phyloP scores from a whole-genome alignment of 1,139 yeast species.

The Keqinozyma sinolaborantium region DNA sequence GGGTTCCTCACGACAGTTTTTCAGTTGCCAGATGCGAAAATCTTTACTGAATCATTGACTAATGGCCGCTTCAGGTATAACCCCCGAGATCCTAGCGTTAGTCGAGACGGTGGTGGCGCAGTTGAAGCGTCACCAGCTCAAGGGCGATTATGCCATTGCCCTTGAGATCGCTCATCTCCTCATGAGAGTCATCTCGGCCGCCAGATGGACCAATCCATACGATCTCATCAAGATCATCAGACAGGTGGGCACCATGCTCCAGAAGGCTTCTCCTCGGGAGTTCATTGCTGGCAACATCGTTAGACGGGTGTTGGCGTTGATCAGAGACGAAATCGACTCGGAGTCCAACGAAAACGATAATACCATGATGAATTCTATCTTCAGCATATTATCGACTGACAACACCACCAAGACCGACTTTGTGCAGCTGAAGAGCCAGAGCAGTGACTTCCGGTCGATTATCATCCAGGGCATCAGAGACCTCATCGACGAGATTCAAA shows the following conservation, averaged over 20 bases:
- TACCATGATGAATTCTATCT: constrained; percentile 79
- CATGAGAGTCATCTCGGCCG: constrained; percentile 85
- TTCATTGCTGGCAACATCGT: constrained; percentile 88
- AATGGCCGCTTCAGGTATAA: constrained; percentile 12
- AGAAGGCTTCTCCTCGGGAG: constrained; percentile 71
- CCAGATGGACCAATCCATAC: constrained; percentile 78
- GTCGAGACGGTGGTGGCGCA: constrained; percentile 39
- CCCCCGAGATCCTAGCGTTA: constrained; percentile 33
- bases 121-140: constrained; percentile 70
- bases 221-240: constrained; percentile 72
- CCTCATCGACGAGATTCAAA: constrained; percentile 85
- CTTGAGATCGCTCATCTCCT: constrained; percentile 82
- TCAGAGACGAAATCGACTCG: constrained; percentile 82
- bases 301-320: constrained; percentile 81
- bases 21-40: neutral
- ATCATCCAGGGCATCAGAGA: constrained; percentile 94
- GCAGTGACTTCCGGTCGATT: constrained; percentile 75
- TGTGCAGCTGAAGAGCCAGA: constrained; percentile 37
- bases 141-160: constrained; percentile 77
- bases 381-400: constrained; percentile 69
- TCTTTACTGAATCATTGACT: constrained; percentile 1
- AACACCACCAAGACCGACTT: constrained; percentile 15
- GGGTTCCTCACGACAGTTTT: neutral
- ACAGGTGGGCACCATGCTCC: constrained; percentile 54
- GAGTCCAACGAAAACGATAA: constrained; percentile 30